These are phyloP conservation scores for Microglena sp. DNA, from an alignment of 139 green algal genomes.

Conservation along the genomic window DNA sequence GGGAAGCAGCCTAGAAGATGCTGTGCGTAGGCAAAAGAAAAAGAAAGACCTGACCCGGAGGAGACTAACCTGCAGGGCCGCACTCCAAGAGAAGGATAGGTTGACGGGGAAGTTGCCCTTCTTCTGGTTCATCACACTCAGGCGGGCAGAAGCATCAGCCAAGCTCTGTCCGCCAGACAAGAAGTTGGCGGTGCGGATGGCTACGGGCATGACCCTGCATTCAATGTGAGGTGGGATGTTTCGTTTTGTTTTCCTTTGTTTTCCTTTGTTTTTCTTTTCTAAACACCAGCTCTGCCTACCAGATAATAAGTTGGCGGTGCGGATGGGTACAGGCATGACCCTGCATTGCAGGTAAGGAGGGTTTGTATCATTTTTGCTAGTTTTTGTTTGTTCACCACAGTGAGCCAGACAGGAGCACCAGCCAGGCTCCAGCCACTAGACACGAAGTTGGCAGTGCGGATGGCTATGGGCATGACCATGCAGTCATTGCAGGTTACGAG, in stretches of 20 bases:
- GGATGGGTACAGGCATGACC: conserved; percentile 33
- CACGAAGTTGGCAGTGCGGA: conserved; percentile 39
- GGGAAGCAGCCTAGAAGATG: too few relatives aligned
- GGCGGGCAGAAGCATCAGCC: conserved; percentile 29
- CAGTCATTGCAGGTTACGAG: too few relatives aligned
- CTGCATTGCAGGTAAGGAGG: too few relatives aligned
- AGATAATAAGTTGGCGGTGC: conserved; percentile 35
- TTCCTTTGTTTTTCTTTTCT: too few relatives aligned
- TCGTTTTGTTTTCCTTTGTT: too few relatives aligned
- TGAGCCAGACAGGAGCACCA: too few relatives aligned
- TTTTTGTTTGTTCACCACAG: too few relatives aligned
- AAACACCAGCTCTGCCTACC: conserved; percentile 38
- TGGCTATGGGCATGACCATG: conserved; percentile 32
- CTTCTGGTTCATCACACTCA: conserved; percentile 22
- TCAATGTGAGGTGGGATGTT: too few relatives aligned
- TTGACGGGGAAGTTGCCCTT: conserved; percentile 29
- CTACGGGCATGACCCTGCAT: conserved; percentile 30
- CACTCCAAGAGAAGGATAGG: conserved; percentile 33
- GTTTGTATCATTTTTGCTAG: too few relatives aligned
- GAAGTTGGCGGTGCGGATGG: conserved; percentile 38
- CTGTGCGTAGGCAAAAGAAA: too few relatives aligned
- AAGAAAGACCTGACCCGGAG: too few relatives aligned
- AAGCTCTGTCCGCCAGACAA: conserved; percentile 38
- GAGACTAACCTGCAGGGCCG: conserved; percentile 39
- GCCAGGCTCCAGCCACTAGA: conserved; percentile 33